Conservation (phyloP, 768 basidiomycete genomes). For the Phlebiopsis flavidoalba region DNA sequence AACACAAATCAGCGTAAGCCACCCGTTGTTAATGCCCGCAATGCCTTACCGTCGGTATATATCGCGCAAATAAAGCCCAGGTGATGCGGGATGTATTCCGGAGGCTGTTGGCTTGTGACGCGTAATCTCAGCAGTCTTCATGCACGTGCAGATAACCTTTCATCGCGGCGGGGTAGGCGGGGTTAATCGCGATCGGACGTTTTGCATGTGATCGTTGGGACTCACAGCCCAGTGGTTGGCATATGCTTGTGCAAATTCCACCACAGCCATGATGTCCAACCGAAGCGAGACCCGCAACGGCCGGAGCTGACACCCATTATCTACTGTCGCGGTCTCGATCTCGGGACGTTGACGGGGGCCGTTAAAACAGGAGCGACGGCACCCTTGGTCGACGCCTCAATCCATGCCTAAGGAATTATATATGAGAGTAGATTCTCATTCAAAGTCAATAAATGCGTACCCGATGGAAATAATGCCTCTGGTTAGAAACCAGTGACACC, state of each 20-base stretch:
- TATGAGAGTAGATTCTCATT: not conserved
- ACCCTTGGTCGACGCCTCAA: slow-evolving; percentile 98
- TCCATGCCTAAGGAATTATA: slow-evolving; percentile 74
- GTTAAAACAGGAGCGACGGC: slow-evolving; percentile 94
- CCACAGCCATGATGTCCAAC: slow-evolving; percentile 99
- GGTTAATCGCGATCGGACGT: not conserved
- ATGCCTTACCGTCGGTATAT: slow-evolving; percentile 93
- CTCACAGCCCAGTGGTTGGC: slow-evolving; percentile 99
- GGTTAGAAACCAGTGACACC: slow-evolving; percentile 89
- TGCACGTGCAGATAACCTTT: slow-evolving; percentile 96
- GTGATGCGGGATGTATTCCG: slow-evolving; percentile 84
- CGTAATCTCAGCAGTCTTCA: slow-evolving; percentile 99
- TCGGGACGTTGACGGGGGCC: too few species aligned
- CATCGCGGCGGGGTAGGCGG: not conserved
- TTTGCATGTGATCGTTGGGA: slow-evolving; percentile 14
- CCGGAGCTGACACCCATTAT: slow-evolving; percentile 74
- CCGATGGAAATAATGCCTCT: slow-evolving; percentile 99
- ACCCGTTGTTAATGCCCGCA: slow-evolving; percentile 96
- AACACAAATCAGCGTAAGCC: slow-evolving; percentile 94
- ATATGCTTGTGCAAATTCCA: slow-evolving; percentile 95
- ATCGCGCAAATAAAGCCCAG: slow-evolving; percentile 90
- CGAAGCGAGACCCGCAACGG: slow-evolving; percentile 81
- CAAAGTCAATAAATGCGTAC: slow-evolving; percentile 36
- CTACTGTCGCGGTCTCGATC: slow-evolving; percentile 67
- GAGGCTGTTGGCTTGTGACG: slow-evolving; percentile 85